Evolutionary conservation across 2,329 filamentous ascomycete genomes (phyloP), one percentile per base, ranked within the genome.

Genomic region (Scedosporium aurantiacum): DNA sequence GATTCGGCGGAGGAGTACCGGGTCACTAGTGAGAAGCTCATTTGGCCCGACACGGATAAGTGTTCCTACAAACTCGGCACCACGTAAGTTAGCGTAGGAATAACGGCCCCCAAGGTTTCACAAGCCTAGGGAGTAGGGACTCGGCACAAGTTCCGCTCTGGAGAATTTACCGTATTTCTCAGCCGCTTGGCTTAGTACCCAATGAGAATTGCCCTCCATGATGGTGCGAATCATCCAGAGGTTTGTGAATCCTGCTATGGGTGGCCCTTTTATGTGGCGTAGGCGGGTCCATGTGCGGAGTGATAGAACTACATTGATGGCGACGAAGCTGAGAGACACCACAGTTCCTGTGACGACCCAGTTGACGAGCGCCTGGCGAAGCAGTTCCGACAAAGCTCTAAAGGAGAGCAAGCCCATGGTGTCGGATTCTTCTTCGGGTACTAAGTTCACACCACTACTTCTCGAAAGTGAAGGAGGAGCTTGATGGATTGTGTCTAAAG

Each of bases 31-130:
- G 3, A 74, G 64, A 1, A 79, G 65, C 45, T 76, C 70, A 50
- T 76, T 76, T 7, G 77, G 76, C 0, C 76, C 76, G 32, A 78
- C 71, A 3, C 77, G 73, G 0, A 74, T 71, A n/a, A 78, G 68
- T 4, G 70, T 65, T 2, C 73, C 73, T 68, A 18, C 25, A 62
- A 60, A 21, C 18, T 23, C 25, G 32, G 2, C 32, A 8, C 32
- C 32, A 37, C 16, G 32, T 10, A 28, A 4, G n/a, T 25, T 37
- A 60, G 43, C 16, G 28, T 18, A 3, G 40, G 5, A 18, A 32
- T 37, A 6, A 12, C 28, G 18, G n/a, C 14, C 23, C n/a, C 21
- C 4, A 7, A 56, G 23, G 37, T 59, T 64, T 40, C 8, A 28
- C 10, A 37, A 37, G 32, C 32, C 3, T 8, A 47, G n/a, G n/a